Percentiles rank a stretch among this genome's conserved stretches.
Evolutionary conservation across 257 asterid genomes (phyloP).

Genomic region (Linderniella brevidens): DNA sequence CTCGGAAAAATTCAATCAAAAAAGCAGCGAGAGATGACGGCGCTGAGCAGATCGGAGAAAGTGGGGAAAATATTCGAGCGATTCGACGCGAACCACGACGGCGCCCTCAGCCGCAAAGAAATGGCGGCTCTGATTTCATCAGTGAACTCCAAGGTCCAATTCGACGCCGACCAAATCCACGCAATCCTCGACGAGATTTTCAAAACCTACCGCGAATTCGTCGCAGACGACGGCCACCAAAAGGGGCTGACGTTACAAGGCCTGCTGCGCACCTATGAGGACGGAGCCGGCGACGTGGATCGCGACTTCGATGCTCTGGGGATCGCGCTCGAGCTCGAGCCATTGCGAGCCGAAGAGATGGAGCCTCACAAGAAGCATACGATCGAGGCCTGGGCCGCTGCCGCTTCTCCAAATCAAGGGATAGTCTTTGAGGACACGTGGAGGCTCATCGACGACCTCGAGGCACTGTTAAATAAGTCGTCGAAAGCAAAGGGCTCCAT

Average conservation of each 20-base stretch:
- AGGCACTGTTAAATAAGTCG: constrained; percentile 44
- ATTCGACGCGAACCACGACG: constrained; percentile 60
- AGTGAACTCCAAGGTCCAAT: constrained; percentile 77
- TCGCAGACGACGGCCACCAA: constrained; percentile 67
- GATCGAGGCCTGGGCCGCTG: constrained; percentile 96
- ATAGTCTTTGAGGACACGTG: constrained; percentile 90
- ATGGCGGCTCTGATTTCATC: constrained; percentile 86
- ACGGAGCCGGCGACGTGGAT: constrained; percentile 97
- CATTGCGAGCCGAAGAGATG: constrained; percentile 32
- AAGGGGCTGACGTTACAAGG: constrained; percentile 83
- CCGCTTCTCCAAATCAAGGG: constrained; percentile 90
- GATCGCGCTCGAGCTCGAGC: constrained; percentile 52
- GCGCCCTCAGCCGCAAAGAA: constrained; percentile 85
- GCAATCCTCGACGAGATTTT: constrained; percentile 90
- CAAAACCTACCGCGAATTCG: constrained; percentile 73
- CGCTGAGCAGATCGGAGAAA: constrained; percentile 93
- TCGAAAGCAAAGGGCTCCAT: constrained; percentile 95
- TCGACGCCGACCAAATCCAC: constrained; percentile 82
- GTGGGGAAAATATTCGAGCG: constrained; percentile 76
- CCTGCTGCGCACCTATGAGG: constrained; percentile 86
- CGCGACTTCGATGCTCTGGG: constrained; percentile 90
- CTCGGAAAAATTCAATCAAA: background rate
- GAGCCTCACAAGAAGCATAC: constrained; percentile 90
- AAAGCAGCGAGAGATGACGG: constrained; percentile 35
- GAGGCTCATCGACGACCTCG: constrained; percentile 87